phyloP scores from a whole-genome alignment of 2,329 filamentous ascomycete genomes.

The Cladosporium sphaerospermum region DNA sequence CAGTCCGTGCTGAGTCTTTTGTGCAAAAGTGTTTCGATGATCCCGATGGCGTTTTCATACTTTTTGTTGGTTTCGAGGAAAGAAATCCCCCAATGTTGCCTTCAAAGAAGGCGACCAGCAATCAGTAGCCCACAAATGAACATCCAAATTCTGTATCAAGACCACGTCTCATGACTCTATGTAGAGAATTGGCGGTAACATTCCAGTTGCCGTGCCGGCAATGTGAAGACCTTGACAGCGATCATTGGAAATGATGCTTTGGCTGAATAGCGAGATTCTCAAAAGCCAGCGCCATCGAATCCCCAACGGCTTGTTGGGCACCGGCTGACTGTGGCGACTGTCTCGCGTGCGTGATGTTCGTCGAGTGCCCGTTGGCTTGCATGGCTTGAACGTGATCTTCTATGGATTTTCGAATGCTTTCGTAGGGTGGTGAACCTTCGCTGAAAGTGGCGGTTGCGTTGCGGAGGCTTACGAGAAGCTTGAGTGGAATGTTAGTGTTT shows the following conservation, averaged over 20 bases:
- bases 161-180: too few species aligned
- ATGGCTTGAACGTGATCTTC: constrained; percentile 29
- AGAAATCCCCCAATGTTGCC: too few species aligned
- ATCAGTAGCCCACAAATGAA: too few species aligned
- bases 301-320: not conserved
- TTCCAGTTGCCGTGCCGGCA: too few species aligned
- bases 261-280: not conserved
- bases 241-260: not conserved
- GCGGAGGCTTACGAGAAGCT: constrained; percentile 32
- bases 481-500: not conserved
- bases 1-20: too few species aligned
- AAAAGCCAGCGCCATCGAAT: not conserved
- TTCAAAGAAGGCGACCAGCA: too few species aligned
- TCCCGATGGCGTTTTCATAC: too few species aligned
- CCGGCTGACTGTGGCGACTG: not conserved
- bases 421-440: constrained; percentile 26
- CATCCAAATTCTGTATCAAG: too few species aligned
- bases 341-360: constrained; percentile 6
- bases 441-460: constrained; percentile 33
- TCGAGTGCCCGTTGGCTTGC: constrained; percentile 13
- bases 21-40: too few species aligned
- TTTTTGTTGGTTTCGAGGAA: too few species aligned
- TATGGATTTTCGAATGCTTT: constrained; percentile 25
- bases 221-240: too few species aligned
- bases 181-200: too few species aligned